phyloP scores from a whole-genome alignment of 1,284 basidiomycete genomes.

The Cystobasidium pallidum region DNA sequence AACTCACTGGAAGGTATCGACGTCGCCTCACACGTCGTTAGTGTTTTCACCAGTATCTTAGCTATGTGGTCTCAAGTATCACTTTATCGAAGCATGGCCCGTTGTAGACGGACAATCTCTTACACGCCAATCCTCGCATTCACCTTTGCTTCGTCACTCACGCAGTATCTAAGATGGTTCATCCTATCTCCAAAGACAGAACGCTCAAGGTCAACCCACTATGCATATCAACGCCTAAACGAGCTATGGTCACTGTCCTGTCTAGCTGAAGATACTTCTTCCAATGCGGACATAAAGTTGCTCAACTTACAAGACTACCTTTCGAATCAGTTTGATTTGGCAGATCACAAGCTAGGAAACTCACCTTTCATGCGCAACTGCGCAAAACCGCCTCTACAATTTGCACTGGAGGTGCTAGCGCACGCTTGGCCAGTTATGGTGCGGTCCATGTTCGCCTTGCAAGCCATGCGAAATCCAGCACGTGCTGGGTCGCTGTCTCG shows the following conservation, averaged over 20 bases:
- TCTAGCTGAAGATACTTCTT: not conserved
- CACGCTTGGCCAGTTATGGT: constrained; percentile 10
- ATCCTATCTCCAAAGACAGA: not conserved
- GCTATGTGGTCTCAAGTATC: constrained; percentile 12
- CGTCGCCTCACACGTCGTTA: constrained; percentile 13
- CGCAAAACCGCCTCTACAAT: constrained; percentile 5
- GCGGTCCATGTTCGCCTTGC: constrained; percentile 5
- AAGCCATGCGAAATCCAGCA: constrained; percentile 2
- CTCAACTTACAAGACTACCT: constrained; percentile 17
- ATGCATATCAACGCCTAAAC: constrained; percentile 9
- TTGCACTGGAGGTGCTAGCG: not conserved
- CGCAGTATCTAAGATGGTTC: constrained; percentile 9
- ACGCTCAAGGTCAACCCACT: constrained; percentile 10
- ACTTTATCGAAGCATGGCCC: not conserved
- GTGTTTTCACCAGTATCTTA: not conserved
- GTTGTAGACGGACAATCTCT: not conserved
- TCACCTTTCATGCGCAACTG: not conserved
- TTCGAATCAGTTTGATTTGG: not conserved
- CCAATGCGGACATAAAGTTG: constrained; percentile 16
- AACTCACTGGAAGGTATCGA: not conserved
- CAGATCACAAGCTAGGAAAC: not conserved
- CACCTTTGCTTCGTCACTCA: constrained; percentile 18
- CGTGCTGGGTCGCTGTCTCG: not conserved
- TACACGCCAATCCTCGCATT: constrained; percentile 2
- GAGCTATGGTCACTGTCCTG: constrained; percentile 14